Percentiles rank a stretch among this genome's conserved stretches.
Conservation (phyloP, 495 filamentous ascomycete species). For the Cairneyella variabilis region DNA sequence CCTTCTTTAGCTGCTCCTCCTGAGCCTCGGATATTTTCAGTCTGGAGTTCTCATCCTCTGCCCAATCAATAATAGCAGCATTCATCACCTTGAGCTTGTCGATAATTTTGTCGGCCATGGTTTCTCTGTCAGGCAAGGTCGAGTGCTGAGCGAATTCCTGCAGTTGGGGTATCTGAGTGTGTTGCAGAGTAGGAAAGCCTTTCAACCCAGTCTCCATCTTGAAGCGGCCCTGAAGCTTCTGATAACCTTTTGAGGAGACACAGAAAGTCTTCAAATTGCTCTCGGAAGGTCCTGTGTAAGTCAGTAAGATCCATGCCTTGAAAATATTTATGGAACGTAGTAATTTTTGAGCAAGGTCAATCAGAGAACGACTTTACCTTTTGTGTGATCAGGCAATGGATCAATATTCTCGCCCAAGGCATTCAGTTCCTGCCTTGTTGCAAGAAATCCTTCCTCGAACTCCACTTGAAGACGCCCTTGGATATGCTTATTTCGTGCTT, state of each 20-base stretch:
- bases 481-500: background rate
- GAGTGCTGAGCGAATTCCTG: background rate
- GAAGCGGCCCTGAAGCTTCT: slow-evolving; percentile 54
- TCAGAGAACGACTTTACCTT: background rate
- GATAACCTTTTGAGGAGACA: slow-evolving; percentile 54
- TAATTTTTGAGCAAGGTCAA: background rate
- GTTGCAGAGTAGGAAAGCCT: slow-evolving; percentile 40
- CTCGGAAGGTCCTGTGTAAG: slow-evolving; percentile 59
- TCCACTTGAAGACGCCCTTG: background rate
- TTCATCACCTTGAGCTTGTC: background rate
- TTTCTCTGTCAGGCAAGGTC: background rate
- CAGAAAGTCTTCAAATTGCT: slow-evolving; percentile 48
- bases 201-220: slow-evolving; percentile 39
- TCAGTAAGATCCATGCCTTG: background rate
- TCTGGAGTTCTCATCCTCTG: background rate
- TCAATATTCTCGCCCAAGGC: background rate
- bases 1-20: background rate
- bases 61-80: background rate
- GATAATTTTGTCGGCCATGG: background rate
- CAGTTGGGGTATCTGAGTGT: slow-evolving; percentile 29
- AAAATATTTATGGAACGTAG: background rate
- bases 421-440: background rate
- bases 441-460: background rate
- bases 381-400: background rate
- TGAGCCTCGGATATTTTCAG: background rate